These are phyloP conservation scores for Acer campestre DNA, from an alignment of 345 rosid genomes.

Conservation along the genomic window DNA sequence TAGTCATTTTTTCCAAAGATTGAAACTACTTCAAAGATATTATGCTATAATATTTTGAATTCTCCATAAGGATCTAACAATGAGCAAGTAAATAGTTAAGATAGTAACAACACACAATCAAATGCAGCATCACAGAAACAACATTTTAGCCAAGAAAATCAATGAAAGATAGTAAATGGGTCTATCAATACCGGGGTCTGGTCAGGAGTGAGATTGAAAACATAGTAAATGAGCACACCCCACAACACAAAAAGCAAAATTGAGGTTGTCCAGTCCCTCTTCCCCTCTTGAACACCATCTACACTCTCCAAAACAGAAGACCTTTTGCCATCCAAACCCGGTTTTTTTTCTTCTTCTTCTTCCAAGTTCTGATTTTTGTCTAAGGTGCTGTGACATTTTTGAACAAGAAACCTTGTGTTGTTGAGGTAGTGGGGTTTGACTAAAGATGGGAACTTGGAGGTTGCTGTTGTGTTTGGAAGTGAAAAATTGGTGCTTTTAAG, in stretches of 20 bases:
- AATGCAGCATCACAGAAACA: background rate
- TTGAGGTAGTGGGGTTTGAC: conserved; percentile 21
- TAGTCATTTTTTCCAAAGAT: background rate
- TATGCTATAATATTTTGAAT: background rate
- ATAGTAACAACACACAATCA: background rate
- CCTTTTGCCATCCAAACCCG: conserved; percentile 28
- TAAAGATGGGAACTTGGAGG: conserved; percentile 23
- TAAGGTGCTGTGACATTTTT: conserved; percentile 42
- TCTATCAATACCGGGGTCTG: conserved; percentile 65
- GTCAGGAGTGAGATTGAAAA: conserved; percentile 70
- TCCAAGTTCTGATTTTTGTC: conserved; percentile 50
- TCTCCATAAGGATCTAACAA: too few species aligned
- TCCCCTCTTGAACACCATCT: conserved; percentile 30
- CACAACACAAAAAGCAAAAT: conserved; percentile 67
- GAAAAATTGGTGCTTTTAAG: conserved; percentile 3
- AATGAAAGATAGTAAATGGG: background rate
- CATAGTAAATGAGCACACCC: conserved; percentile 75
- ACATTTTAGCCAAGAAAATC: background rate
- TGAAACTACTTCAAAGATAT: background rate
- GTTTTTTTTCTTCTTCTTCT: conserved; percentile 43
- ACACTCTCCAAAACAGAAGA: conserved; percentile 19
- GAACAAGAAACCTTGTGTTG: conserved; percentile 31
- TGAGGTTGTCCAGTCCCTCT: conserved; percentile 75
- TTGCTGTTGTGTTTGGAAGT: background rate
- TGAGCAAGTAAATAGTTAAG: background rate